Evolutionary conservation across 2,329 filamentous ascomycete genomes (phyloP), one percentile per base, ranked within the genome.

Genomic region (Aspergillus alliaceus): DNA sequence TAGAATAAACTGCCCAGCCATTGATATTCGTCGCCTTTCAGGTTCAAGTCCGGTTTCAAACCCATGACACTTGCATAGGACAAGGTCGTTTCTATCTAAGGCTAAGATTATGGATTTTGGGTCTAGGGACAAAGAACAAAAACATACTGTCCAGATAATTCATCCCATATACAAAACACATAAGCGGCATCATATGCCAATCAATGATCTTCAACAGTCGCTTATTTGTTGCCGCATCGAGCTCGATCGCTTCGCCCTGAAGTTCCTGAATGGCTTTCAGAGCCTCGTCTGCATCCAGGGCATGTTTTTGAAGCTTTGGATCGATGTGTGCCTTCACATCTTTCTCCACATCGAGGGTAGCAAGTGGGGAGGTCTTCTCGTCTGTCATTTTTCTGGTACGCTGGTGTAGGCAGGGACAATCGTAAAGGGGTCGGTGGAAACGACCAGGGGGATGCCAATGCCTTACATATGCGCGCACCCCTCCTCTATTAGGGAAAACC

Each of bases 191-290:
- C 61, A 86, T 71, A 66, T 85, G 82, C 79, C 77, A 81, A 69
- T 89, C 86, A 58, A 89, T 87, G 53, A 78, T 82, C 18, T 78
- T 73, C n/a, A 88, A 66, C 15, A 89, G 67, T n/a, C 82, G 74
- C 61, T 79, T 83, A 62, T 84, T 86, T 24, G 82, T 84, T 47
- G 79, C 79, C 60, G 81, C 82, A 53, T 83, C 83, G 34, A 87
- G 71, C 34, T 80, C 75, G 22, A 86, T 73, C 0, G 80, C 67
- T 63, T 84, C 76, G 22, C 82, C 83, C 1, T 79, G 73, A 48
- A 78, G 65, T 25, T 68, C 66, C 9, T 76, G 75, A 62, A 85
- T 82, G 2, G 81, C 84, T 62, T 84, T 82, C 78, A 86, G 76
- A 27, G 84, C 84, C 57, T 85, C 83, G 63, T 87, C 84, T 27